phyloP scores from a whole-genome alignment of 305 asterid species.

The Nicotiana rustica region DNA sequence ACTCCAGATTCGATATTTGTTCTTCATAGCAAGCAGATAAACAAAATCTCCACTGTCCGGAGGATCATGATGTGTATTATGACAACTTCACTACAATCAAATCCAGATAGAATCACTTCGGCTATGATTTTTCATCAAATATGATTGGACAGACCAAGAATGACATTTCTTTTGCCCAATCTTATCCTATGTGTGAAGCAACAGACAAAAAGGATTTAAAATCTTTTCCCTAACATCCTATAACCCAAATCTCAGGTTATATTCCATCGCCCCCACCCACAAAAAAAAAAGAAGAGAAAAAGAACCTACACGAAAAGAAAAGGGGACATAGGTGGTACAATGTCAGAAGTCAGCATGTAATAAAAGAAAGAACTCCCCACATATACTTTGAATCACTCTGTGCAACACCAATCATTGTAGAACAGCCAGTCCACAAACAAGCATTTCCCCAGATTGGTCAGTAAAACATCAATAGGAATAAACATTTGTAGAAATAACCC shows the following conservation, averaged over 20 bases:
- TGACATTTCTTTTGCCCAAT: background rate
- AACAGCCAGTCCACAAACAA: background rate
- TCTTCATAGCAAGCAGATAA: background rate
- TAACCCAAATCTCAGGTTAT: background rate
- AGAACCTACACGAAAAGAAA: background rate
- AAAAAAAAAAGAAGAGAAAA: background rate
- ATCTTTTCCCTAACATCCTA: background rate
- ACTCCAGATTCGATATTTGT: background rate
- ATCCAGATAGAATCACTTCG: background rate
- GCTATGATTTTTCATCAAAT: slow-evolving; percentile 1
- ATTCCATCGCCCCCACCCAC: background rate
- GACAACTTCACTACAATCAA: slow-evolving; percentile 20
- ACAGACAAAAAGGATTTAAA: background rate
- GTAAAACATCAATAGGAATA: slow-evolving; percentile 5
- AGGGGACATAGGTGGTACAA: background rate
- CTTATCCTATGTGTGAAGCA: background rate
- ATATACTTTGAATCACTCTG: background rate
- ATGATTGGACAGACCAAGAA: background rate
- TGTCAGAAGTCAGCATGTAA: background rate
- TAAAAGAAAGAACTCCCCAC: background rate
- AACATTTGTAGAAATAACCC: background rate
- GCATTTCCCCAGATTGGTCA: background rate
- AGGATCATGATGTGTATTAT: background rate
- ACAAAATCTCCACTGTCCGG: background rate
- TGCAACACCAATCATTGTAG: background rate